Evolutionary conservation across 768 basidiomycete genomes (phyloP).

Genomic region (Piloderma croceum): DNA sequence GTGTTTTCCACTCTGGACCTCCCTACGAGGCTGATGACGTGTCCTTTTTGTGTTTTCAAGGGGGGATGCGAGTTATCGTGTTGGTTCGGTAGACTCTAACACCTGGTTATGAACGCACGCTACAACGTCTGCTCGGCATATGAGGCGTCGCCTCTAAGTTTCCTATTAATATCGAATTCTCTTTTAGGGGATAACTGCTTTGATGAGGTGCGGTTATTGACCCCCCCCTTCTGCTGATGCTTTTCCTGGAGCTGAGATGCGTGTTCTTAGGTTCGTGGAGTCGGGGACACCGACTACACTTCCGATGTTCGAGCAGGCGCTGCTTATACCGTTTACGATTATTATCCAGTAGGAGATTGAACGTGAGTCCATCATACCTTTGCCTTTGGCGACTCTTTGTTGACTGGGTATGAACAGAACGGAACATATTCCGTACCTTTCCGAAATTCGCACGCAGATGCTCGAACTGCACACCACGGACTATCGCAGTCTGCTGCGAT

Average conservation of each 20-base stretch:
- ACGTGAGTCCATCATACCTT: constrained; percentile 43
- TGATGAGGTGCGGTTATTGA: constrained; percentile 60
- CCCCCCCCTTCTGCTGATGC: neutral
- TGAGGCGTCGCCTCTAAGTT: constrained; percentile 88
- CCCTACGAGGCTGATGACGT: constrained; percentile 7
- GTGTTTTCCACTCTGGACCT: constrained; percentile 19
- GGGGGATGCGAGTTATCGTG: constrained; percentile 88
- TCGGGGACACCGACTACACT: constrained; percentile 63
- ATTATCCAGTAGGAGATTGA: constrained; percentile 92
- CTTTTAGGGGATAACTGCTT: constrained; percentile 92
- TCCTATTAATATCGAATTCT: constrained; percentile 94
- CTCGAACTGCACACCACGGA: constrained; percentile 71
- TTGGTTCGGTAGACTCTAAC: constrained; percentile 78
- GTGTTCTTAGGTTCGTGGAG: constrained; percentile 60
- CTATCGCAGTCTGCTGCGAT: constrained; percentile 75
- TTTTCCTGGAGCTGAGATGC: constrained; percentile 2
- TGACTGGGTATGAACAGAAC: constrained; percentile 4
- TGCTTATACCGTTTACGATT: constrained; percentile 83
- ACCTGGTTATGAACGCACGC: constrained; percentile 56
- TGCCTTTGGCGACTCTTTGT: neutral
- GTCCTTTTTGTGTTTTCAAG: constrained; percentile 39
- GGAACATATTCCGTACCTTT: constrained; percentile 97
- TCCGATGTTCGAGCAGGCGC: constrained; percentile 66
- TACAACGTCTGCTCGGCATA: constrained; percentile 74
- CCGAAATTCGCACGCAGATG: constrained; percentile 95